phyloP scores from a whole-genome alignment of 1,284 basidiomycete species.

The Earliella scabrosa region DNA sequence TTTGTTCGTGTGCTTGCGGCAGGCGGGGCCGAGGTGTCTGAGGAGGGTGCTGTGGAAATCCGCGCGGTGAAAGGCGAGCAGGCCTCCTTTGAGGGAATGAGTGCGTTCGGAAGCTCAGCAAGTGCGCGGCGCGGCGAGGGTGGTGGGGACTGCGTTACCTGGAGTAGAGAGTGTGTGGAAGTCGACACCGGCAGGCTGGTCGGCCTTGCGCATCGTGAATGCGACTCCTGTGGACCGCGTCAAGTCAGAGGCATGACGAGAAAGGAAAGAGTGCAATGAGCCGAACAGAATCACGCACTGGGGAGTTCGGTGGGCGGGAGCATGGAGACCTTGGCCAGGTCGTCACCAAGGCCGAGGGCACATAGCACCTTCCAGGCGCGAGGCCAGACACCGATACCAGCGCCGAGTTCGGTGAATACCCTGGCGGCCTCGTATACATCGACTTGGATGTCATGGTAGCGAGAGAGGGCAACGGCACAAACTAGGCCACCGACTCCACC shows the following conservation, averaged over 20 bases:
- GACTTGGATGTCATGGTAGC: constrained; percentile 37
- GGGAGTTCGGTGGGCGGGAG: constrained; percentile 28
- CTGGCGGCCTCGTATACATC: constrained; percentile 44
- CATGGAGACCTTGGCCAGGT: constrained; percentile 28
- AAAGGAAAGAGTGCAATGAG: background rate
- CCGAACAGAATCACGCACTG: constrained; percentile 14
- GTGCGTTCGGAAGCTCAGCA: no score
- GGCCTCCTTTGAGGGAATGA: constrained; percentile 37
- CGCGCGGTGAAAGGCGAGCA: constrained; percentile 46
- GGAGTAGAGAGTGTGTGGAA: constrained; percentile 36
- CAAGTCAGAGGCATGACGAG: background rate
- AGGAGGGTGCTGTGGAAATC: constrained; percentile 47
- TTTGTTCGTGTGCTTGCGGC: constrained; percentile 40
- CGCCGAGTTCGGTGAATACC: constrained; percentile 40
- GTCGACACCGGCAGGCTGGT: constrained; percentile 35
- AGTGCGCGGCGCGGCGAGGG: no score
- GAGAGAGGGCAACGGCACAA: constrained; percentile 41
- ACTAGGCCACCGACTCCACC: constrained; percentile 45
- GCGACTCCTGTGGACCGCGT: constrained; percentile 28
- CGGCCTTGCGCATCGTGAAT: constrained; percentile 39
- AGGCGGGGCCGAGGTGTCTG: constrained; percentile 36
- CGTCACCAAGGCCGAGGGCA: constrained; percentile 35
- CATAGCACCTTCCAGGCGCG: constrained; percentile 38
- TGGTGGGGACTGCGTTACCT: no score
- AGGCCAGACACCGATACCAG: constrained; percentile 42